Evolutionary conservation across 179 eudicot species (phyloP), one percentile per base, ranked within the genome.

Genomic region (Camellia oleifera): DNA sequence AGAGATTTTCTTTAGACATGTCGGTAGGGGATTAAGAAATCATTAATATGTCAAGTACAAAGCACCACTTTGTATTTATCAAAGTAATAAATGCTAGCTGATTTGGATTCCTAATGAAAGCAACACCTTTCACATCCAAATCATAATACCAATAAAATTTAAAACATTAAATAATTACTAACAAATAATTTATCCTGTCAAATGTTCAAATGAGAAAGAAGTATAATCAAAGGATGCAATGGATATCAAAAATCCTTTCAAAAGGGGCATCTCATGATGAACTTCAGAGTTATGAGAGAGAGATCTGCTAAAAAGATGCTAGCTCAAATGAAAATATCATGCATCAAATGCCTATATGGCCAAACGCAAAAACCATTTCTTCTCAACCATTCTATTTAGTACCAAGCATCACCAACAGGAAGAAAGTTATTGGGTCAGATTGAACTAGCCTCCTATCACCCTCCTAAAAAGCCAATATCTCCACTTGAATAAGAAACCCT

Each of bases 281-380:
- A 45, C 56, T 9, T 18, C 74, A n/a, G 40, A 45, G 57, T 17
- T 68, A 50, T 13, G 15, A n/a, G 13, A 66, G 17, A 69, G 23
- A 7, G 73, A 15, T 11, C 75, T 71, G 58, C 58, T 46, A 71
- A 18, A 70, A 11, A 20, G 18, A 48, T 57, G 61, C 61, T 9
- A 14, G 61, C 8, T 7, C 8, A 2, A 50, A 20, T 11, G 17
- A 69, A 71, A 46, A 12, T 20, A 8, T 13, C 17, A 48, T 48
- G 75, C 75, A 48, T 18, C n/a, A 20, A 15, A 50, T 70, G 57
- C 57, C 40, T 18, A 50, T 71, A 53, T 71, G 32, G 58, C 75
- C 75, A n/a, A 50, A 18, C 57, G 6, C 26, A 20, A 70, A 70
- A 70, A 48, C 74, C 57, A 70, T 48, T 20, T 70, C 74, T 10